Conservation (phyloP, 129 eudicot species). For the Centaurea solstitialis region DNA sequence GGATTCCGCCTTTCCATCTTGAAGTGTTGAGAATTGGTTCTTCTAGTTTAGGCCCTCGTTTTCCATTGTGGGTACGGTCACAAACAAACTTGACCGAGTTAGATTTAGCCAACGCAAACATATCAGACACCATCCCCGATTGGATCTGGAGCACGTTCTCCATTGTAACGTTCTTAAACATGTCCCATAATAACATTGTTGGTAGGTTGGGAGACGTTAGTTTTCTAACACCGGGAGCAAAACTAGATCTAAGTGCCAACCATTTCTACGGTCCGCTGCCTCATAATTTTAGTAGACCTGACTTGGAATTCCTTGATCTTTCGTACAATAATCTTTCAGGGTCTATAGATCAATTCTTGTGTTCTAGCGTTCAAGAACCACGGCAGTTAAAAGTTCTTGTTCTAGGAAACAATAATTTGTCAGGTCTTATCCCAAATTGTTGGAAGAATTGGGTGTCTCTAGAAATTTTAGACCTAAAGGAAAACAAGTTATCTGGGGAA, state of each 20-base stretch:
- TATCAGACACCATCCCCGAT: slow-evolving; percentile 14
- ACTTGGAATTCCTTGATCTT: slow-evolving; percentile 30
- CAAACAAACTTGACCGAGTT: slow-evolving; percentile 1
- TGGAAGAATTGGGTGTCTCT: slow-evolving; percentile 23
- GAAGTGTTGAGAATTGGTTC: not conserved
- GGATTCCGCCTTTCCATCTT: slow-evolving; percentile 35
- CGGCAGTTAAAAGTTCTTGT: slow-evolving; percentile 11
- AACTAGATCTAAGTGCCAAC: slow-evolving; percentile 25
- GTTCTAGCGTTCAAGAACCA: slow-evolving; percentile 1
- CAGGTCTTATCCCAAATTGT: slow-evolving; percentile 29
- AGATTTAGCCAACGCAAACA: slow-evolving; percentile 9
- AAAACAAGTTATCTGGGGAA: slow-evolving; percentile 13
- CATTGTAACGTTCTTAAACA: not conserved
- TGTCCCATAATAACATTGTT: slow-evolving; percentile 34
- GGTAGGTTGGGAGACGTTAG: slow-evolving; percentile 25
- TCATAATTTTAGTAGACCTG: not conserved
- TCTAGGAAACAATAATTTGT: slow-evolving; percentile 25
- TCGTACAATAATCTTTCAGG: slow-evolving; percentile 32
- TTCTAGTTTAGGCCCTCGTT: not conserved
- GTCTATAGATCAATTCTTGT: slow-evolving; percentile 23
- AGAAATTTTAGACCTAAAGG: not conserved
- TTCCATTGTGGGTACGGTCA: slow-evolving; percentile 20
- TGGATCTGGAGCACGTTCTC: slow-evolving; percentile 29
- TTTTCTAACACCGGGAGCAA: not conserved
- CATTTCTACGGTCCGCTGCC: slow-evolving; percentile 34